Evolutionary conservation across 1,284 basidiomycete species (phyloP).

Genomic region (Moesziomyces globuligerus): DNA sequence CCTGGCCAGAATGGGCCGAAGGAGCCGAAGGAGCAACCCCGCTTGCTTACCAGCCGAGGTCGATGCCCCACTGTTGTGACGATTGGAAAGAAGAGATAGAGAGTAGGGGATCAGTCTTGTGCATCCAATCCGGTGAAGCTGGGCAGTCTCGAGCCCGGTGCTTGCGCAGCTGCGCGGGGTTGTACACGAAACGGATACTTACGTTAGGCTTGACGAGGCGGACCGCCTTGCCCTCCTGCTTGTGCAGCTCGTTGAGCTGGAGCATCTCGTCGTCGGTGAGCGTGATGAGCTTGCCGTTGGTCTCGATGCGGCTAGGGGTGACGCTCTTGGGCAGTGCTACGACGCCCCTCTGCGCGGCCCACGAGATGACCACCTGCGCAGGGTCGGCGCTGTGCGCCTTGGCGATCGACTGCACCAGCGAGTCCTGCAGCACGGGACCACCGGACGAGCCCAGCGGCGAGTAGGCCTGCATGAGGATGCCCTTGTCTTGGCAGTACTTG

Average conservation of each 20-base stretch:
- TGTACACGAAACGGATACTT: conserved; percentile 13
- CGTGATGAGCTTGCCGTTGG: conserved; percentile 46
- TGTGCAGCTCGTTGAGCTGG: conserved; percentile 51
- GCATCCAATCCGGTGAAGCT: not conserved
- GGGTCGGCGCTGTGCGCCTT: conserved; percentile 43
- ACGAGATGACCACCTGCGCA: conserved; percentile 54
- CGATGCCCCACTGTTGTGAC: conserved; percentile 52
- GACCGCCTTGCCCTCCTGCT: conserved; percentile 47
- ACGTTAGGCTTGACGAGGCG: conserved; percentile 51
- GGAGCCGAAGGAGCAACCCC: too few relatives aligned
- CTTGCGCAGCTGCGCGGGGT: too few relatives aligned
- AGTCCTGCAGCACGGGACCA: conserved; percentile 43
- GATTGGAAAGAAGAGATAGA: not conserved
- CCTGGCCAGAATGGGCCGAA: too few relatives aligned
- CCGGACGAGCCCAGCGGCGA: conserved; percentile 55
- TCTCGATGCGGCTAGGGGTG: conserved; percentile 54
- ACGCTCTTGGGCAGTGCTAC: conserved; percentile 54
- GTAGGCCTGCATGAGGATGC: conserved; percentile 51
- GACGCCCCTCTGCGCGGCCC: conserved; percentile 52
- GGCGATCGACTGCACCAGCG: conserved; percentile 47
- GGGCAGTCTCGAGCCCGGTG: too few relatives aligned
- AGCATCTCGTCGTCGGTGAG: conserved; percentile 53
- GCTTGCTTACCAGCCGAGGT: conserved; percentile 37
- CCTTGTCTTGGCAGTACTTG: conserved; percentile 71
- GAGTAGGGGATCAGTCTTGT: not conserved